phyloP scores from a whole-genome alignment of 768 basidiomycete genomes.

The Leccinum disarticulatum region DNA sequence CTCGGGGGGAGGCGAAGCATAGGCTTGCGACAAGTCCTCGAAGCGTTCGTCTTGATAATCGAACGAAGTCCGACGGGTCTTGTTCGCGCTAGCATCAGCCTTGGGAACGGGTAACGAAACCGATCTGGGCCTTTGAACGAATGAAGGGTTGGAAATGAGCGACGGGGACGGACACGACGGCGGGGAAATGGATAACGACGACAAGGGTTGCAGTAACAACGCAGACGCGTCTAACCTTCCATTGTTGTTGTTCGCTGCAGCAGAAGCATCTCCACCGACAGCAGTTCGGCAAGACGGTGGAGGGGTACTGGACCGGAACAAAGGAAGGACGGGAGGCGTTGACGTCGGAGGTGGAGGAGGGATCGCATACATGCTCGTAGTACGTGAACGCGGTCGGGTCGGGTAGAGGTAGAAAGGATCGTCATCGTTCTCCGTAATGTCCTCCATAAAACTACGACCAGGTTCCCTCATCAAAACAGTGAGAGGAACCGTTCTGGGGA shows the following conservation, averaged over 20 bases:
- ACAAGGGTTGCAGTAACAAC: slow-evolving; percentile 30
- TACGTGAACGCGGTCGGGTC: slow-evolving; percentile 26
- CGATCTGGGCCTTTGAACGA: slow-evolving; percentile 26
- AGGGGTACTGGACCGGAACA: slow-evolving; percentile 27
- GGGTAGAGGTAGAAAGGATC: slow-evolving; percentile 28
- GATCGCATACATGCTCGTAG: slow-evolving; percentile 28
- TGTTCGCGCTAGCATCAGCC: slow-evolving; percentile 2
- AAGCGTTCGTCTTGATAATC: slow-evolving; percentile 18
- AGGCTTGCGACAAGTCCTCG: slow-evolving; percentile 31
- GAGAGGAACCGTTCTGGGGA: slow-evolving; percentile 16
- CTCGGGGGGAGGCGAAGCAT: slow-evolving; percentile 30
- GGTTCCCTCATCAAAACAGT: slow-evolving; percentile 1
- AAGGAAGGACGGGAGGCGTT: slow-evolving; percentile 16
- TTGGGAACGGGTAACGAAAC: slow-evolving; percentile 22
- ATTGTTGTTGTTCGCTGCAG: slow-evolving; percentile 1
- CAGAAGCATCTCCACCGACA: neutral
- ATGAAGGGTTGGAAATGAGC: slow-evolving; percentile 8
- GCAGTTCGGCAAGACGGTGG: slow-evolving; percentile 25
- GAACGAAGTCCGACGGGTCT: slow-evolving; percentile 19
- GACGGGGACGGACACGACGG: slow-evolving; percentile 5
- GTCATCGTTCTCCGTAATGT: slow-evolving; percentile 16
- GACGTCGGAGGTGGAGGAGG: slow-evolving; percentile 7
- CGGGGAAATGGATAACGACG: slow-evolving; percentile 17
- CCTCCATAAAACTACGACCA: neutral
- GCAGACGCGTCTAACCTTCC: slow-evolving; percentile 23